A percentile compares a stretch with the other conserved stretches of the same genome.
Evolutionary conservation across 2,329 filamentous ascomycete species (phyloP).

Genomic region (Macrophomina phaseolina): DNA sequence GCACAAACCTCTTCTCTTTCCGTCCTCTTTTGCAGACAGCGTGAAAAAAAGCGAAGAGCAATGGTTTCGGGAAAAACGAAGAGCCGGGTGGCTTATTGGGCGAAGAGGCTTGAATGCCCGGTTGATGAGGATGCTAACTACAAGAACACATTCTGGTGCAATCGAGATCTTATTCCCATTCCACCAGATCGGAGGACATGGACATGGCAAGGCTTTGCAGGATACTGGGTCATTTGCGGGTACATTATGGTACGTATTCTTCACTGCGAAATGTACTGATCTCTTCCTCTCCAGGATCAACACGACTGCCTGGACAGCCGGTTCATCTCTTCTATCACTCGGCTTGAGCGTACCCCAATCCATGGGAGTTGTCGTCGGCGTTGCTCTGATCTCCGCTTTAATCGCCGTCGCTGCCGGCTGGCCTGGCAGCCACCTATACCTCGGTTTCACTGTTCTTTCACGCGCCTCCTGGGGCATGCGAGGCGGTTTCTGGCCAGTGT

Average conservation of each 20-base stretch:
- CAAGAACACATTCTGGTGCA: constrained; percentile 26
- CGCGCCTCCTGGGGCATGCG: constrained; percentile 32
- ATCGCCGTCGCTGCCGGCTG: constrained; percentile 44
- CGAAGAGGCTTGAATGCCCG: constrained; percentile 25
- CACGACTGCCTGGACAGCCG: constrained; percentile 25
- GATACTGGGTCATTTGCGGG: constrained; percentile 26
- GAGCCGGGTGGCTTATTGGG: constrained; percentile 23
- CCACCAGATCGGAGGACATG: constrained; percentile 19
- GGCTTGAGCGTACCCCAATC: constrained; percentile 39
- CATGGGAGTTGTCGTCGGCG: constrained; percentile 41
- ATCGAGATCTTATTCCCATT: constrained; percentile 25
- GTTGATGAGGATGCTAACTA: constrained; percentile 23
- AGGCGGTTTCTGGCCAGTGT: constrained; percentile 34
- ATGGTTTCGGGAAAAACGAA: constrained; percentile 12
- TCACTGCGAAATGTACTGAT: background rate
- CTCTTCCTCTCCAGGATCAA: background rate
- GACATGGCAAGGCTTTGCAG: constrained; percentile 26
- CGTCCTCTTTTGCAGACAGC: background rate
- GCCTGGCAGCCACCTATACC: constrained; percentile 42
- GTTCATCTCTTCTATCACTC: constrained; percentile 29
- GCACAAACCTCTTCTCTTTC: background rate
- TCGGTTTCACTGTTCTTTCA: constrained; percentile 43
- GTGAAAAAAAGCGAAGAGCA: background rate
- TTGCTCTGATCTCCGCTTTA: constrained; percentile 40
- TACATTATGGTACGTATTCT: background rate